Evolutionary conservation across 106 monocot species (phyloP), one percentile per base, ranked within the genome.

Genomic region (Allium sativum): DNA sequence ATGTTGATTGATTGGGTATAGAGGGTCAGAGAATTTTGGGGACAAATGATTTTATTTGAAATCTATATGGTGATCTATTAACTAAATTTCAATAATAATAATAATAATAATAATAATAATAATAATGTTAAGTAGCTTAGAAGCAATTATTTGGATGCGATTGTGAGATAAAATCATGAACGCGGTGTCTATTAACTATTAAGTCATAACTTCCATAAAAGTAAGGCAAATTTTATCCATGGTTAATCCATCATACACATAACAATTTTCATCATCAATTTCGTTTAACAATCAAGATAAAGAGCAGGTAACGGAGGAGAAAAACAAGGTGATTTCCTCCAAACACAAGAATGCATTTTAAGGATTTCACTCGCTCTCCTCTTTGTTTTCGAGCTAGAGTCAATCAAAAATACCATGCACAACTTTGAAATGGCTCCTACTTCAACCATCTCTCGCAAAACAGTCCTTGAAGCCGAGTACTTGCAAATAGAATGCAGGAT

Each of bases 281-380:
- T 50, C 48, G 58, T 3, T 72, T 72, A 63, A 47, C 14, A 64
- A 64, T 18, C 12, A 44, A 61, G 70, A 61, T 54, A 62, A 5
- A 52, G 44, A 21, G 12, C 40, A 3, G 12, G 31, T 6, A 65
- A 21, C 56, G 56, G 71, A 57, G 52, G 67, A 44, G 66, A 42
- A 11, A 67, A 17, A 47, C 74, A 79, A 10, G 71, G 74, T 0
- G 79, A 79, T 13, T 61, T 66, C 62, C 44, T 74, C 79, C 79
- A 79, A 53, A 55, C 48, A 57, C 55, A 66, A 47, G 60, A 45
- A 52, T 79, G 74, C 70, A 71, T 22, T 62, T 65, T 61, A 12
- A 79, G 53, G 1, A 79, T 56, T 55, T 74, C 74, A 51, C 40
- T 70, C 0, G 62, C 74, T 62, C 56, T 79, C 71, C 74, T 71